These are phyloP conservation scores for Cenococcum geophilum DNA, from an alignment of 495 filamentous ascomycete species.

Conservation along the genomic window DNA sequence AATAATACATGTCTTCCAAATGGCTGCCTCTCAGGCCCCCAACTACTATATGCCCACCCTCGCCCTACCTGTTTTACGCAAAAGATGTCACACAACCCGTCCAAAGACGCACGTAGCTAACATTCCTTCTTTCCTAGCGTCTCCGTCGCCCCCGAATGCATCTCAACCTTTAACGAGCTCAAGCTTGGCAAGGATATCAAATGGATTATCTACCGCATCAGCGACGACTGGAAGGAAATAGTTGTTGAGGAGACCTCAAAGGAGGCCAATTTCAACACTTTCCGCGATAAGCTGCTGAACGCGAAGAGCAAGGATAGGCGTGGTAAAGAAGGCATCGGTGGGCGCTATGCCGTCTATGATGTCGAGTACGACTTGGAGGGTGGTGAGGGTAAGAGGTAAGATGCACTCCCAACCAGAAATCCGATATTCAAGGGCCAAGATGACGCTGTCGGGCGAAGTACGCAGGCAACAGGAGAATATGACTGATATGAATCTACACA, in stretches of 20 bases:
- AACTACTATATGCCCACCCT: not conserved
- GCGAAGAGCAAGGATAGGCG: conserved; percentile 54
- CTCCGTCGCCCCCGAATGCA: conserved; percentile 69
- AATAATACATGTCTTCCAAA: not conserved
- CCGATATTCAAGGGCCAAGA: not conserved
- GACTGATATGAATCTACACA: not conserved
- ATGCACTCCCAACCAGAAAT: not conserved
- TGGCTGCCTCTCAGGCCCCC: not conserved
- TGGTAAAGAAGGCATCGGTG: conserved; percentile 58
- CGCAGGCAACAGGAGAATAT: not conserved
- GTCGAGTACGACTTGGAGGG: conserved; percentile 73
- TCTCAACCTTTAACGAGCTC: conserved; percentile 78
- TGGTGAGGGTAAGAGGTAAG: conserved; percentile 60
- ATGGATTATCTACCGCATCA: conserved; percentile 96
- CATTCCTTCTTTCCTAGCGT: conserved; percentile 53
- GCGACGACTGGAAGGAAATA: conserved; percentile 85
- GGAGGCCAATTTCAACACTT: conserved; percentile 43
- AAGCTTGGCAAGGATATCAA: conserved; percentile 84
- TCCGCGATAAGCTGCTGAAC: conserved; percentile 71
- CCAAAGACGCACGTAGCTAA: not conserved
- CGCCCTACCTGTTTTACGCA: not conserved
- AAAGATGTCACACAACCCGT: not conserved
- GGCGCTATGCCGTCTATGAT: conserved; percentile 90
- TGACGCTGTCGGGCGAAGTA: not conserved
- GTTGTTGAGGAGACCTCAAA: conserved; percentile 67